phyloP scores from a whole-genome alignment of 768 basidiomycete genomes.

The Chlorophyllum brunneum region DNA sequence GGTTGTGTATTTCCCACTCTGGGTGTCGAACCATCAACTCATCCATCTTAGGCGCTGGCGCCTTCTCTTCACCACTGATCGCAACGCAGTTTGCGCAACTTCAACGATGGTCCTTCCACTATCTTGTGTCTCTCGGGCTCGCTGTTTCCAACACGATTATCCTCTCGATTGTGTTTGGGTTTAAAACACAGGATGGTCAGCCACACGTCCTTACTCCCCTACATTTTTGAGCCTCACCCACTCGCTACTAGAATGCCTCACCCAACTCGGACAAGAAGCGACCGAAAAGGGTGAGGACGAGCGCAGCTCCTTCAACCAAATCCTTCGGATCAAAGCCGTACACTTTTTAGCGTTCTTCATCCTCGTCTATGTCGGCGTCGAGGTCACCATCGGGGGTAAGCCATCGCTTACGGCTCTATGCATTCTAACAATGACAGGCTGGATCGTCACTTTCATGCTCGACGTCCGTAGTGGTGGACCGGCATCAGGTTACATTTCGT shows the following conservation, averaged over 20 bases:
- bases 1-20: conserved; percentile 28
- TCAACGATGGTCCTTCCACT: conserved; percentile 74
- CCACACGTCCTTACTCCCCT: background rate
- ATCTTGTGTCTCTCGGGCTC: conserved; percentile 65
- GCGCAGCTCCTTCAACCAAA: conserved; percentile 43
- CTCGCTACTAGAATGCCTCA: conserved; percentile 44
- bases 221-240: background rate
- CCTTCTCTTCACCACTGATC: conserved; percentile 66
- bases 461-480: conserved; percentile 33
- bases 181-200: conserved; percentile 67
- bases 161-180: conserved; percentile 57
- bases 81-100: conserved; percentile 77
- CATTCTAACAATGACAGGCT: conserved; percentile 36
- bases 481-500: conserved; percentile 48
- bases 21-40: background rate
- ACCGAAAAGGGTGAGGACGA: conserved; percentile 29
- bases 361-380: conserved; percentile 66
- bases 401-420: background rate
- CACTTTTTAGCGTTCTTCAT: conserved; percentile 63
- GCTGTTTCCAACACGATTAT: conserved; percentile 51
- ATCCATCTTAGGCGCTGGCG: conserved; percentile 50
- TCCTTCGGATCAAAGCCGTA: conserved; percentile 48
- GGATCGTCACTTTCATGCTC: conserved; percentile 63
- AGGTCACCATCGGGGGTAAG: conserved; percentile 53
- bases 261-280: conserved; percentile 49